These are phyloP conservation scores for Beauveria sp. DNA, from an alignment of 2,329 filamentous ascomycete genomes.

Conservation along the genomic window DNA sequence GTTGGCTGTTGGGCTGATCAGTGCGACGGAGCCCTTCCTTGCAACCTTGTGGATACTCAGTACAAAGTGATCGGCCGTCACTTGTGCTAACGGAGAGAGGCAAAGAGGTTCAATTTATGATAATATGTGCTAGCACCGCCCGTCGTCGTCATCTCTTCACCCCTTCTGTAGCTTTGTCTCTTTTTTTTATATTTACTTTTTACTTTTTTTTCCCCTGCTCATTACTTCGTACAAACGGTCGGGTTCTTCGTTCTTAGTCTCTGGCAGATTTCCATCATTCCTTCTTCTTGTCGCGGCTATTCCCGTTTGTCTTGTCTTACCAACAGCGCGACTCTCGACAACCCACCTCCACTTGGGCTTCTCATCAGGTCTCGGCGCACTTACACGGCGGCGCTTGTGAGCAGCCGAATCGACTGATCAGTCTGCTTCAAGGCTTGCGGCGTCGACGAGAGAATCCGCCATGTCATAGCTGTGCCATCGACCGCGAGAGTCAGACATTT, in stretches of 20 bases:
- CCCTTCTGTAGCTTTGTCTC: not conserved
- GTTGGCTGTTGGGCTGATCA: slow-evolving; percentile 8
- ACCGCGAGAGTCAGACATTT: not conserved
- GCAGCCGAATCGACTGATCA: not conserved
- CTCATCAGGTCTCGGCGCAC: not conserved
- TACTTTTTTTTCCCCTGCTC: not conserved
- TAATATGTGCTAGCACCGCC: slow-evolving; percentile 1
- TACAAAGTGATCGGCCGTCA: slow-evolving; percentile 8
- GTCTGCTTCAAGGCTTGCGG: not conserved
- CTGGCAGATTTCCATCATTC: not conserved
- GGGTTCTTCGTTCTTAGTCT: not conserved
- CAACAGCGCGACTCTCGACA: not conserved
- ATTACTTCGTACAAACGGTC: not conserved
- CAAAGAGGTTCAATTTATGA: slow-evolving; percentile 10
- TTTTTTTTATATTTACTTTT: not conserved
- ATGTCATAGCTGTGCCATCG: not conserved
- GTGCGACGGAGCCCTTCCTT: slow-evolving; percentile 7
- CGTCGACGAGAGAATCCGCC: not conserved
- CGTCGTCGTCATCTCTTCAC: not conserved
- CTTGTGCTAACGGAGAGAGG: not conserved
- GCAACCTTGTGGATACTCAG: not conserved
- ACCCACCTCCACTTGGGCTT: not conserved
- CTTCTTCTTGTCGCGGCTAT: not conserved
- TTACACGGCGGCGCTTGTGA: slow-evolving; percentile 9
- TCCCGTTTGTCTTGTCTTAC: not conserved